A percentile compares a stretch with the other conserved stretches of the same genome.
phyloP scores from a whole-genome alignment of 495 filamentous ascomycete species.

The Lepidopterella palustris region DNA sequence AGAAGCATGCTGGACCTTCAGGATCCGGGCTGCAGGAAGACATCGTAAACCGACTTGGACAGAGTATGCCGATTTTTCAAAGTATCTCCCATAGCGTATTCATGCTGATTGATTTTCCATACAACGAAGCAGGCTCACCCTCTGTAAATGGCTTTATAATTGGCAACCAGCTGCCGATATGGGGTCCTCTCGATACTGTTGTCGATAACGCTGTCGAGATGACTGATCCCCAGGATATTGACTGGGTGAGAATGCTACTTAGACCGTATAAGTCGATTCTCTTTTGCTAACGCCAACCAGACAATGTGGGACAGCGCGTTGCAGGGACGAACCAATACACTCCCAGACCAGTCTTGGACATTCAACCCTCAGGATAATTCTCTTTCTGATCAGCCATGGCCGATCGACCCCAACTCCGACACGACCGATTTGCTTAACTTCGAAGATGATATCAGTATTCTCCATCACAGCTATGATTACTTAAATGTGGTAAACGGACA shows the following conservation, averaged over 20 bases:
- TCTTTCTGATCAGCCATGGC: background rate
- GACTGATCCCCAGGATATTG: conserved; percentile 23
- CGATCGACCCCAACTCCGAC: background rate
- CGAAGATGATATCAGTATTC: background rate
- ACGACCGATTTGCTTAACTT: background rate
- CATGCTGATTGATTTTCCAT: conserved; percentile 9
- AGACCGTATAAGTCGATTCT: background rate
- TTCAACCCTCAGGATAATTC: background rate
- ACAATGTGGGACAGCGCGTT: conserved; percentile 12
- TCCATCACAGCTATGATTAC: background rate
- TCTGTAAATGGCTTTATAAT: no score
- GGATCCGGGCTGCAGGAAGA: no score
- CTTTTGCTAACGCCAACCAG: conserved; percentile 4
- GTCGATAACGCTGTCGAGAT: conserved; percentile 8
- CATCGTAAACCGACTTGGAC: no score
- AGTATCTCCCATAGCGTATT: background rate
- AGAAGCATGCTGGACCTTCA: conserved; percentile 13
- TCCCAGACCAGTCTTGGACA: background rate
- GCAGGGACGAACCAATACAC: background rate
- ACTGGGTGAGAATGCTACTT: conserved; percentile 19
- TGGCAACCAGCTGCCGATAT: conserved; percentile 9
- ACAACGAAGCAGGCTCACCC: no score
- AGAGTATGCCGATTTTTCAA: no score
- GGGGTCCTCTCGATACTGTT: background rate
- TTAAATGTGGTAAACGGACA: background rate